phyloP scores from a whole-genome alignment of 495 filamentous ascomycete genomes.

The Trichoderma gamsii region DNA sequence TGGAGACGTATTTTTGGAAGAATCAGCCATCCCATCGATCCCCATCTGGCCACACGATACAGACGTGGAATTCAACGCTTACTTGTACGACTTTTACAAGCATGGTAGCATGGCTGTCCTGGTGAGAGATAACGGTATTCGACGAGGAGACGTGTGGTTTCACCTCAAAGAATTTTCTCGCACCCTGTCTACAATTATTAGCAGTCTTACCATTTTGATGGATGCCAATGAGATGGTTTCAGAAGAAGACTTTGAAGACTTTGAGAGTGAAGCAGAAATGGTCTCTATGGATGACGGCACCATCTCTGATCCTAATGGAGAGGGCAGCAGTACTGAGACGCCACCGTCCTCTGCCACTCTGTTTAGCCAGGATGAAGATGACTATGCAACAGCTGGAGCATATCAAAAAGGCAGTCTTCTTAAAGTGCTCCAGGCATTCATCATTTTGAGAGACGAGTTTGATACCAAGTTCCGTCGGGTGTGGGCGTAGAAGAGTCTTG shows the following conservation, averaged over 20 bases:
- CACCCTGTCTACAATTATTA: slow-evolving; percentile 58
- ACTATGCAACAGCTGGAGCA: slow-evolving; percentile 16
- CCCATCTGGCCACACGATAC: slow-evolving; percentile 48
- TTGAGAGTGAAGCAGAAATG: slow-evolving; percentile 20
- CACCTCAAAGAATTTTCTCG: slow-evolving; percentile 63
- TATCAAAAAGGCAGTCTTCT: slow-evolving; percentile 40
- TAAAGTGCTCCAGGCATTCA: slow-evolving; percentile 52
- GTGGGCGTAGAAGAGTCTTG: slow-evolving; percentile 28
- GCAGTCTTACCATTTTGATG: slow-evolving; percentile 47
- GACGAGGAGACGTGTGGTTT: slow-evolving; percentile 62
- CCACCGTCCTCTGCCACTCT: neutral
- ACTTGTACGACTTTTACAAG: slow-evolving; percentile 69
- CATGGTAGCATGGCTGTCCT: slow-evolving; percentile 56
- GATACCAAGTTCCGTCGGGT: slow-evolving; percentile 58
- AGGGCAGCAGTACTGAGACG: neutral
- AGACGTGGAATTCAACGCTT: slow-evolving; percentile 52
- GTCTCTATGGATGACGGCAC: neutral
- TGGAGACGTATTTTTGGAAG: slow-evolving; percentile 63
- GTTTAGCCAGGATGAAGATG: neutral
- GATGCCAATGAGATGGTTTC: slow-evolving; percentile 34
- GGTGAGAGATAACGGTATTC: slow-evolving; percentile 52
- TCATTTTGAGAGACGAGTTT: slow-evolving; percentile 51
- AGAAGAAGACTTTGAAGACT: slow-evolving; percentile 33
- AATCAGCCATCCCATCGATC: slow-evolving; percentile 62
- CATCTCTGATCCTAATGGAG: neutral